Percentiles rank a stretch among this genome's conserved stretches.
These are phyloP conservation scores for Fusarium begoniae DNA, from an alignment of 2,329 filamentous ascomycete genomes.

Conservation along the genomic window DNA sequence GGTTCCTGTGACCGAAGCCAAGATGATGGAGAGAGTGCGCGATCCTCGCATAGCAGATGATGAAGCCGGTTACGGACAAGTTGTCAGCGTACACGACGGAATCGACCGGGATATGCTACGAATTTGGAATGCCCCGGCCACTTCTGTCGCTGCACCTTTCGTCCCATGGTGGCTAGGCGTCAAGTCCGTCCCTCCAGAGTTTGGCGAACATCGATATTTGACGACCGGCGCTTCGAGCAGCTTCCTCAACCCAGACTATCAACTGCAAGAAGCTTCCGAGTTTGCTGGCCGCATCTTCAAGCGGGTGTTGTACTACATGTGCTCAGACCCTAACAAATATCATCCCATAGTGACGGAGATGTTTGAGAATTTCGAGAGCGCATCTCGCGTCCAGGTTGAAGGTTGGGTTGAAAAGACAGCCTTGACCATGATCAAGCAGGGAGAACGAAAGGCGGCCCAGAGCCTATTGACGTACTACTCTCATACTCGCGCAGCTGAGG, in stretches of 20 bases:
- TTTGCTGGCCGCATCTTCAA: constrained; percentile 38
- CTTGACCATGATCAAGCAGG: constrained; percentile 21
- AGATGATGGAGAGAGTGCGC: constrained; percentile 35
- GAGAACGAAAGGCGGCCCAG: constrained; percentile 23
- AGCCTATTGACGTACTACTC: constrained; percentile 36
- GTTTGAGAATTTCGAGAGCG: constrained; percentile 19
- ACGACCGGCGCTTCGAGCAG: constrained; percentile 37
- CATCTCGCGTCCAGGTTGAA: constrained; percentile 22
- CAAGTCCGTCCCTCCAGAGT: constrained; percentile 31
- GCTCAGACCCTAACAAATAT: constrained; percentile 30
- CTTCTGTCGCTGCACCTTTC: constrained; percentile 32
- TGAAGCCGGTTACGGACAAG: constrained; percentile 35
- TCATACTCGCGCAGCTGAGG: constrained; percentile 30
- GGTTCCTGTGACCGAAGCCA: constrained; percentile 32
- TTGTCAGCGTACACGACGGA: constrained; percentile 25
- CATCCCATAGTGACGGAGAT: constrained; percentile 28
- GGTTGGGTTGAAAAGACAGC: constrained; percentile 37
- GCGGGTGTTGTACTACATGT: constrained; percentile 37
- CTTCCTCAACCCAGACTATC: constrained; percentile 39
- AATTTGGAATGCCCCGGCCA: constrained; percentile 36
- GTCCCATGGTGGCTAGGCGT: constrained; percentile 39
- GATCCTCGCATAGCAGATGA: constrained; percentile 38
- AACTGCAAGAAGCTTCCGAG: constrained; percentile 34
- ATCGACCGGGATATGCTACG: constrained; percentile 31
- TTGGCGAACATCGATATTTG: constrained; percentile 33